Percentiles rank a stretch among this genome's conserved stretches.
Evolutionary conservation across 129 eudicot genomes (phyloP).

Genomic region (Heracleum sosnowskyi): DNA sequence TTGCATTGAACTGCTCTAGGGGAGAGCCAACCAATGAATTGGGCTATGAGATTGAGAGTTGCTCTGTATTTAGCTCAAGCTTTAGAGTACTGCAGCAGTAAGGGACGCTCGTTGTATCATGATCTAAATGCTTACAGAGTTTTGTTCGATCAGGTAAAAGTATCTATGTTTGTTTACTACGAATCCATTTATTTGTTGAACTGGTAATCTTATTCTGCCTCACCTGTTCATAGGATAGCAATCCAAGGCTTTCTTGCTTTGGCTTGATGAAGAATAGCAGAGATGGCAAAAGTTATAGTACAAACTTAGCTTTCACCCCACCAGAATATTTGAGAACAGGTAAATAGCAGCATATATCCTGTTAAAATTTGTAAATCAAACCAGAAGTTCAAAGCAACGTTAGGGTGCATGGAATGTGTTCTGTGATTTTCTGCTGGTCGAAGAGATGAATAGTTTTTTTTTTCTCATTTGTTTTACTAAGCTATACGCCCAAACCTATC

Average conservation of each 20-base stretch:
- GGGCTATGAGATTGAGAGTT: conserved; percentile 94
- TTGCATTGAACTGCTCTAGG: conserved; percentile 35
- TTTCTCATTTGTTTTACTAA: not conserved
- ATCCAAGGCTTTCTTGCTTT: conserved; percentile 96
- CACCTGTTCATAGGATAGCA: conserved; percentile 48
- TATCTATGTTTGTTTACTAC: not conserved
- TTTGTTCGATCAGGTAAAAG: conserved; percentile 82
- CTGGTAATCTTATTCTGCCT: conserved; percentile 10
- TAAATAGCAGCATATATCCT: conserved; percentile 14
- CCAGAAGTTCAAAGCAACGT: not conserved
- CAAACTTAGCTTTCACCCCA: conserved; percentile 92
- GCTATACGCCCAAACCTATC: not conserved
- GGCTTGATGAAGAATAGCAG: conserved; percentile 96
- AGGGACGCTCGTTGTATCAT: conserved; percentile 80
- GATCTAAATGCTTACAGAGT: conserved; percentile 95
- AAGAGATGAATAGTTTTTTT: not conserved
- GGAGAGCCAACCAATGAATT: conserved; percentile 89
- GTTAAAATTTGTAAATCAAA: not conserved
- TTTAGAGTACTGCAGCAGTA: conserved; percentile 75
- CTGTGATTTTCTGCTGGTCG: not conserved
- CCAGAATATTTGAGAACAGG: conserved; percentile 95
- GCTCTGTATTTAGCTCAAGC: conserved; percentile 91
- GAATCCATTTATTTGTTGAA: not conserved
- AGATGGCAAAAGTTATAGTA: conserved; percentile 96
- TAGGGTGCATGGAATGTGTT: not conserved